Conservation (phyloP, 129 eudicot genomes). For the Lactuca saligna region DNA sequence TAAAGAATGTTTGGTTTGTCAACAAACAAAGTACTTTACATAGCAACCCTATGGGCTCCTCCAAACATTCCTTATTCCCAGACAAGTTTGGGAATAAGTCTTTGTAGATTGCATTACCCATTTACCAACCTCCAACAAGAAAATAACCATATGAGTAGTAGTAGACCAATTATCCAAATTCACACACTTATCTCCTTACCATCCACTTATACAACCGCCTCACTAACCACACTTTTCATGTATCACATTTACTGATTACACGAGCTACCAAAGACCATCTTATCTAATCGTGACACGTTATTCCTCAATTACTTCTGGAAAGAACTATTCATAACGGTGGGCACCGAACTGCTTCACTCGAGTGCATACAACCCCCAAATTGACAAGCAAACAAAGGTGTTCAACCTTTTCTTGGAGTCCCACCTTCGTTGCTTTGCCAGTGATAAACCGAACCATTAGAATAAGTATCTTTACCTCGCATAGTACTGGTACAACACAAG, state of each 20-base stretch:
- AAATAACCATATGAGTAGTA: neutral
- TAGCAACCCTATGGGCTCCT: neutral
- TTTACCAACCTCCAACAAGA: neutral
- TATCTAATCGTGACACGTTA: too few relatives aligned
- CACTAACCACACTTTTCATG: too few relatives aligned
- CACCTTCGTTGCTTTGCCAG: neutral
- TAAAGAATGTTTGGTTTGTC: too few relatives aligned
- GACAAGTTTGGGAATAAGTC: neutral
- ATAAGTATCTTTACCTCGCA: neutral
- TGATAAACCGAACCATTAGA: neutral
- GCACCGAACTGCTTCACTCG: neutral
- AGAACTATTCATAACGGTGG: neutral
- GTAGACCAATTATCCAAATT: slow-evolving; percentile 1
- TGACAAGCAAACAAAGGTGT: neutral
- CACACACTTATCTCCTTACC: neutral
- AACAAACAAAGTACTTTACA: too few relatives aligned
- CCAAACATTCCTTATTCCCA: slow-evolving; percentile 2
- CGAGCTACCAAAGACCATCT: too few relatives aligned
- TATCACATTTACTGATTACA: too few relatives aligned
- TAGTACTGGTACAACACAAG: slow-evolving; percentile 11
- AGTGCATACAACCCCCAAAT: neutral
- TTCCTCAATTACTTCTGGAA: neutral
- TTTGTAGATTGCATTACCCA: neutral
- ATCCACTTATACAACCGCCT: neutral
- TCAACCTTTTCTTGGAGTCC: neutral